Evolutionary conservation across 768 basidiomycete species (phyloP), one percentile per base, ranked within the genome.

Genomic region (Tulasnella sp.): DNA sequence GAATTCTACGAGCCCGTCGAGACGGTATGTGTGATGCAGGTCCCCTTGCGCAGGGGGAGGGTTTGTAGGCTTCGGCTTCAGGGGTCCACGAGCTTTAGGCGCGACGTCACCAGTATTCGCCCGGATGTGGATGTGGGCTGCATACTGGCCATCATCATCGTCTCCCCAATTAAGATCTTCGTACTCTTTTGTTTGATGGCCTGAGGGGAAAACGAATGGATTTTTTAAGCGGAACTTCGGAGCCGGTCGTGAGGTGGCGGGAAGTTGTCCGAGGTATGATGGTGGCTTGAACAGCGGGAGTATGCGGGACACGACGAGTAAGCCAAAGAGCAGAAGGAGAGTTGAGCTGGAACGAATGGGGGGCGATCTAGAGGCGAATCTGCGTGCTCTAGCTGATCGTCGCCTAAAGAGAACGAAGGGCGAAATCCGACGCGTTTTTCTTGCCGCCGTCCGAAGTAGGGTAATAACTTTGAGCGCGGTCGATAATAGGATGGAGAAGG

Each of bases 1-100:
- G 78, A 87, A 85, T 39, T 84, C 82, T 0, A 88, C 79, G 3
- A 88, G 80, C 1, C 87, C 87, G 76, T 87, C 83, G 0, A 81
- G 36, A 12, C 31, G 52, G 58, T 77, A 62, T 0, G 16, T 10
- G n/a, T 77, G 76, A 56, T 46, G 39, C n/a, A 10, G 73, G 42
- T 40, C 42, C 12, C 14, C 73, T 38, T 24, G 3, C 12, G 3
- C 34, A 74, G 9, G 12, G 44, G 44, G 6, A 16, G 44, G n/a
- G 73, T 39, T 19, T 24, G 73, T 42, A n/a, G n/a, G 38, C 3
- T 2, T 14, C n/a, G 3, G 3, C 12, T 21, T 2, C 3, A 74
- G 38, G 38, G 3, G 21, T 74, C 38, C 31, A 46, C 16, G n/a
- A 16, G 9, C 36, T 3, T 9, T 34, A 19, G 39, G 18, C 21